Evolutionary conservation across 257 asterid species (phyloP).

Genomic region (Jasminum sambac): DNA sequence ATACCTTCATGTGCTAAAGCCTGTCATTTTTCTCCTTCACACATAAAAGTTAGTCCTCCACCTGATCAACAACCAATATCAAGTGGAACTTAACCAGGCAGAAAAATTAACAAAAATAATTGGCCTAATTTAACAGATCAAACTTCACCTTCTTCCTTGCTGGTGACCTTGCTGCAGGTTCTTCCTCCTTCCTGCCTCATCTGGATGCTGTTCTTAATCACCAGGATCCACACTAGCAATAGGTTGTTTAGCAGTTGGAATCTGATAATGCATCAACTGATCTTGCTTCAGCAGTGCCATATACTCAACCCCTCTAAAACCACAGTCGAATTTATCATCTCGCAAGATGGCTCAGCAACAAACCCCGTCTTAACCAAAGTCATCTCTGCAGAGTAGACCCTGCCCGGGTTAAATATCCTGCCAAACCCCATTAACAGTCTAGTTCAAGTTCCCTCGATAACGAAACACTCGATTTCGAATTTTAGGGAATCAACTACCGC

Average conservation of each 20-base stretch:
- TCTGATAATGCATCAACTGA: conserved; percentile 78
- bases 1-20: conserved; percentile 75
- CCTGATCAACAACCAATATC: conserved; percentile 28
- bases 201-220: too few relatives aligned
- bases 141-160: conserved; percentile 74
- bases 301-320: conserved; percentile 38
- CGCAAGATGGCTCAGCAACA: conserved; percentile 52
- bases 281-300: conserved; percentile 40
- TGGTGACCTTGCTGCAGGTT: conserved; percentile 54
- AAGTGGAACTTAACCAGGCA: conserved; percentile 5
- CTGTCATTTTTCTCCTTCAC: conserved; percentile 59
- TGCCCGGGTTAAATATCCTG: conserved; percentile 75
- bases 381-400: conserved; percentile 68
- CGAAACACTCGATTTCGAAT: conserved; percentile 47
- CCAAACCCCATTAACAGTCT: conserved; percentile 92
- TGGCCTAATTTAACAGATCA: not conserved
- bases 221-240: too few relatives aligned
- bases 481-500: conserved; percentile 41
- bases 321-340: conserved; percentile 34
- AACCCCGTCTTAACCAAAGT: conserved; percentile 84
- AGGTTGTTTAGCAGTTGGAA: too few relatives aligned
- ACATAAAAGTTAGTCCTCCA: conserved; percentile 81
- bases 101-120: conserved; percentile 2
- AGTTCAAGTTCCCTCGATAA: conserved; percentile 63
- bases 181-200: too few relatives aligned